phyloP scores from a whole-genome alignment of 2,329 filamentous ascomycete species.

The Claviceps pusilla region DNA sequence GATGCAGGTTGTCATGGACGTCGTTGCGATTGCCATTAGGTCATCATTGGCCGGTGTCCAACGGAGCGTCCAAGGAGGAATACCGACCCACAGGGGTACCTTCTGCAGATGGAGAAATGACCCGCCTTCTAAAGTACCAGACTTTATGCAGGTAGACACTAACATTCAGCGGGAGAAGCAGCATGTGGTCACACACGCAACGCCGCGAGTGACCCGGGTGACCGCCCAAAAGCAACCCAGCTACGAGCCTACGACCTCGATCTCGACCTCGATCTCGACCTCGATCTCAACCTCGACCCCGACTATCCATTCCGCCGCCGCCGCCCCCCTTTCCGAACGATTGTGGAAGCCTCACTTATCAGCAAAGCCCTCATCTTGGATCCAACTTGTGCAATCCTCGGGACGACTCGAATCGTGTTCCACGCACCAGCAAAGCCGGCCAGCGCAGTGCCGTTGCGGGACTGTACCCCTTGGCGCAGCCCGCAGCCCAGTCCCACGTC shows the following conservation, averaged over 20 bases:
- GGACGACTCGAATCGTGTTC: not conserved
- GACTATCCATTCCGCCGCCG: not conserved
- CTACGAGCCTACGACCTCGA: not conserved
- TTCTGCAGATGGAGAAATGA: not conserved
- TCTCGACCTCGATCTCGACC: not conserved
- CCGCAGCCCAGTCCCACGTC: not conserved
- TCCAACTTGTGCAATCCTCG: not conserved
- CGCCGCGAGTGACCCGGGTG: too few species aligned
- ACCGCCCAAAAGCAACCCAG: not conserved
- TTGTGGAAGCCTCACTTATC: not conserved
- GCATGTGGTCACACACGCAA: not conserved
- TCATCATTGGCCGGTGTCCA: not conserved
- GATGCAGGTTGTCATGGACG: not conserved
- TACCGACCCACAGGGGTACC: not conserved
- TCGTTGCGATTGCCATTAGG: not conserved
- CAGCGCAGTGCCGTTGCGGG: not conserved
- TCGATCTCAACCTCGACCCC: not conserved
- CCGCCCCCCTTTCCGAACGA: not conserved
- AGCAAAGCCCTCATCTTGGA: not conserved
- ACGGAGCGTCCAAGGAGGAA: not conserved
- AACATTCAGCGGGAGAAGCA: not conserved
- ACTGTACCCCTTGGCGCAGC: conserved; percentile 1
- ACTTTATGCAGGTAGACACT: not conserved
- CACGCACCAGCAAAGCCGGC: not conserved
- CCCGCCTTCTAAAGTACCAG: not conserved